Evolutionary conservation across 192 early-diverging fungal genomes (phyloP).

Genomic region (Coemansia sp.): DNA sequence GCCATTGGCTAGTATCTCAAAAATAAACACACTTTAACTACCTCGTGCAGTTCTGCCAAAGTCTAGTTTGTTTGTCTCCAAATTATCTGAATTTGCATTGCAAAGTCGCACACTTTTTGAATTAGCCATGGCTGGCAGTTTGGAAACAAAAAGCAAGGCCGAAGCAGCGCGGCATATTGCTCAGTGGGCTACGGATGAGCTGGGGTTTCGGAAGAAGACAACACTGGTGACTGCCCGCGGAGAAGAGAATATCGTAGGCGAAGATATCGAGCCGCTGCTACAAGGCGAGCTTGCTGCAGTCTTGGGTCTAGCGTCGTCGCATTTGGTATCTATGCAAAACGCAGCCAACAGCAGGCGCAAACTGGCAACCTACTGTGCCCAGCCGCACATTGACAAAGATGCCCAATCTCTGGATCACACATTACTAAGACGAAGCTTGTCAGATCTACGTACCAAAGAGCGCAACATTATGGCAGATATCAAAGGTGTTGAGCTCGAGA

Average conservation of each 20-base stretch:
- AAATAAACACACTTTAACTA: conserved; percentile 6
- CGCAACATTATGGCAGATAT: conserved; percentile 13
- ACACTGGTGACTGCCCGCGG: conserved; percentile 48
- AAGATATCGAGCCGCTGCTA: conserved; percentile 42
- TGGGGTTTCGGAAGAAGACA: conserved; percentile 41
- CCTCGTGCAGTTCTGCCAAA: neutral
- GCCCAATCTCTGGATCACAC: conserved; percentile 11
- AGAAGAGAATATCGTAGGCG: conserved; percentile 34
- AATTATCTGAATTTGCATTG: neutral
- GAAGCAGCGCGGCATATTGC: conserved; percentile 32
- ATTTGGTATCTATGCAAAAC: conserved; percentile 34
- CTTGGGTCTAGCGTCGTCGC: conserved; percentile 31
- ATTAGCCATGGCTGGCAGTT: conserved; percentile 8
- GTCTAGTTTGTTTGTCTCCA: neutral
- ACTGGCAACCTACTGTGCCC: conserved; percentile 29
- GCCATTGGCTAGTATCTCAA: conserved; percentile 3
- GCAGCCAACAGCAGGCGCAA: conserved; percentile 18
- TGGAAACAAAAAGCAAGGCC: conserved; percentile 14
- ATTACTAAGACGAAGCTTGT: conserved; percentile 15
- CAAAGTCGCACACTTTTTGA: neutral
- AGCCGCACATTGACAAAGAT: conserved; percentile 1
- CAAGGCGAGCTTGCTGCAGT: conserved; percentile 43
- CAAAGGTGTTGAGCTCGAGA: conserved; percentile 22
- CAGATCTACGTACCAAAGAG: conserved; percentile 11
- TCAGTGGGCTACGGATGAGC: conserved; percentile 47